Evolutionary conservation across 805 yeast species (phyloP).

Genomic region (Nakazawaea anatomiae): DNA sequence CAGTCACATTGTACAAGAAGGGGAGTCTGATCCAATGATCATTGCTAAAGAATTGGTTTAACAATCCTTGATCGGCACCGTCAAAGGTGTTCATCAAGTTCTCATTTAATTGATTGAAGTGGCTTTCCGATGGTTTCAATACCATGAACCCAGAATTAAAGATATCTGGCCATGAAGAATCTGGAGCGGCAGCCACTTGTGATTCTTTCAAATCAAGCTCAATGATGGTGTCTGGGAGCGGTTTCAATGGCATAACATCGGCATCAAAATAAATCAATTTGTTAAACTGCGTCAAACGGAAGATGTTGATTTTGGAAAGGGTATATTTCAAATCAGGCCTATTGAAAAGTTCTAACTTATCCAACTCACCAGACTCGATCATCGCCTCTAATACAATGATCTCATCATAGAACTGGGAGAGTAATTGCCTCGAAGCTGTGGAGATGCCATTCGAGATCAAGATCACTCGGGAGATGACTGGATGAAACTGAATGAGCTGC

Average conservation of each 20-base stretch:
- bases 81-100: slow-evolving; percentile 49
- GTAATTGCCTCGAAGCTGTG: neutral
- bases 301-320: slow-evolving; percentile 50
- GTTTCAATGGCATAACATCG: slow-evolving; percentile 48
- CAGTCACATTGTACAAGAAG: slow-evolving; percentile 80
- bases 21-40: slow-evolving; percentile 45
- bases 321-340: slow-evolving; percentile 28
- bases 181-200: slow-evolving; percentile 56
- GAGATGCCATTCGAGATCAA: slow-evolving; percentile 12
- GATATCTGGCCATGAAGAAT: slow-evolving; percentile 88
- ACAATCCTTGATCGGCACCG: slow-evolving; percentile 89
- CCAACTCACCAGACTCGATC: neutral
- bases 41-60: slow-evolving; percentile 63
- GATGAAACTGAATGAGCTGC: slow-evolving; percentile 17
- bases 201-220: neutral
- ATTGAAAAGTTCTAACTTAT: slow-evolving; percentile 13
- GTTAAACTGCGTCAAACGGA: slow-evolving; percentile 38
- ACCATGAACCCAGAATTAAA: slow-evolving; percentile 72
- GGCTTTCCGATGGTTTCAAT: slow-evolving; percentile 42
- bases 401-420: neutral
- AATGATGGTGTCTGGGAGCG: slow-evolving; percentile 23
- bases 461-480: slow-evolving; percentile 18
- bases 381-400: neutral
- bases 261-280: slow-evolving; percentile 57
- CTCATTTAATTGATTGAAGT: slow-evolving; percentile 34